Percentiles rank a stretch among this genome's conserved stretches.
These are phyloP conservation scores for Amanita molliuscula DNA, from an alignment of 768 basidiomycete genomes.

Conservation along the genomic window DNA sequence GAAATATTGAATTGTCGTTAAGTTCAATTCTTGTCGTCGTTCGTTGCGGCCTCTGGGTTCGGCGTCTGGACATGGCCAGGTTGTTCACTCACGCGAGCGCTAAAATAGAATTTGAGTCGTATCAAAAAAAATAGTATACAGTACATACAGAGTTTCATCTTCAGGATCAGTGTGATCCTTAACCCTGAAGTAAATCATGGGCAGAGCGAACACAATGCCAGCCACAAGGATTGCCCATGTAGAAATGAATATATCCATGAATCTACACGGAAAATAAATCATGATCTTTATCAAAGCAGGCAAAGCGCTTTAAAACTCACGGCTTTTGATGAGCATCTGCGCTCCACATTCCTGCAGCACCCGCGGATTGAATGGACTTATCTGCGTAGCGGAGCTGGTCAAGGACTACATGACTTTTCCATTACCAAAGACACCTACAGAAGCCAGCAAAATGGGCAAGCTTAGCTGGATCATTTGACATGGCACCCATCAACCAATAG, in stretches of 20 bases:
- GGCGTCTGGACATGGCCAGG: slow-evolving; percentile 20
- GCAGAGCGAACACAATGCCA: slow-evolving; percentile 56
- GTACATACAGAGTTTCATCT: slow-evolving; percentile 43
- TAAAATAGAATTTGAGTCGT: slow-evolving; percentile 10
- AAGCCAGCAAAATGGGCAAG: slow-evolving; percentile 76
- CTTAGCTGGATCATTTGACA: slow-evolving; percentile 76
- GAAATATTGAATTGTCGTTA: no score
- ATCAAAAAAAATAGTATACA: neutral
- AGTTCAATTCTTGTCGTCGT: neutral
- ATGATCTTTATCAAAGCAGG: neutral
- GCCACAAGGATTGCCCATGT: slow-evolving; percentile 65
- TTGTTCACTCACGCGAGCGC: slow-evolving; percentile 33
- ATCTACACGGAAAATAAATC: slow-evolving; percentile 20
- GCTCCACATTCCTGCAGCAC: slow-evolving; percentile 63
- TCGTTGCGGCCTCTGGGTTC: neutral
- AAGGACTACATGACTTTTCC: neutral
- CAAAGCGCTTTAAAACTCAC: slow-evolving; percentile 28
- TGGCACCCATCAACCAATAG: slow-evolving; percentile 79
- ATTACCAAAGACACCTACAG: slow-evolving; percentile 36
- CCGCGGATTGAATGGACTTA: slow-evolving; percentile 70
- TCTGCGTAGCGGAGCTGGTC: slow-evolving; percentile 23
- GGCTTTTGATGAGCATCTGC: slow-evolving; percentile 53
- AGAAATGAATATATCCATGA: slow-evolving; percentile 63
- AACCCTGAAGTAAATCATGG: slow-evolving; percentile 66
- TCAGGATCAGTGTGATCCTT: slow-evolving; percentile 44